Percentiles rank a stretch among this genome's conserved stretches.
phyloP scores from a whole-genome alignment of 306 rosid genomes.

The Purshia tridentata region DNA sequence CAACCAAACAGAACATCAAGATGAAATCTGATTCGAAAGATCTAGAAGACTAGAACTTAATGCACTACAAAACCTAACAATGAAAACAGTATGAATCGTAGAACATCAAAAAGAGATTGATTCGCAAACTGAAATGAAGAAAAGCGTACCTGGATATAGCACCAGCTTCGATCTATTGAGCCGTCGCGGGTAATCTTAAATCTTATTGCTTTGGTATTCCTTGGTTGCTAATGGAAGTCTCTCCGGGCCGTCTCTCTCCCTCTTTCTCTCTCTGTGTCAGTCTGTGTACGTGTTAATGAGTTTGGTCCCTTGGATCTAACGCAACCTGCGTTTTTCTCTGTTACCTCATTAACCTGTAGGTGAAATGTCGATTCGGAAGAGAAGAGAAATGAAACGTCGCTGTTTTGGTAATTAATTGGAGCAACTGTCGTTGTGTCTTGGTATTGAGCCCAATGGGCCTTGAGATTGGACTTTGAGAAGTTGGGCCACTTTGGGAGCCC shows the following conservation, averaged over 20 bases:
- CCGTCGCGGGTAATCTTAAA: conserved; percentile 17
- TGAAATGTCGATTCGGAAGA: conserved; percentile 15
- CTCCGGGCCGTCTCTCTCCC: background rate
- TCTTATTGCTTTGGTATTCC: conserved; percentile 10
- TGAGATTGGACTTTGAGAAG: too few species aligned
- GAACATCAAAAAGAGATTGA: background rate
- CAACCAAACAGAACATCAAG: conserved; percentile 18
- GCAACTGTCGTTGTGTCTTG: background rate
- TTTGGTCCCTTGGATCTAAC: conserved; percentile 36
- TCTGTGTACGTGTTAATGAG: background rate
- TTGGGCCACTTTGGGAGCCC: too few species aligned
- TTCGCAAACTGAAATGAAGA: background rate
- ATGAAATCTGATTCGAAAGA: conserved; percentile 12
- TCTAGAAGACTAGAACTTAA: background rate
- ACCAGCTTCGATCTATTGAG: conserved; percentile 14
- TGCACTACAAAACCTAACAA: background rate
- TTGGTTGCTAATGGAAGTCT: background rate
- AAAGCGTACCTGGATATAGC: conserved; percentile 40
- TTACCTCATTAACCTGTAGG: background rate
- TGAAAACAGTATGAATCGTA: background rate
- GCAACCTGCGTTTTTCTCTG: conserved; percentile 31
- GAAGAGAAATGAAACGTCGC: background rate
- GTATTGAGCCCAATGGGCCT: background rate
- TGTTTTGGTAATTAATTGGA: background rate
- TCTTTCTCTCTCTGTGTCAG: background rate